Evolutionary conservation across 2,329 filamentous ascomycete genomes (phyloP).

Genomic region (Didymella arachidicola): DNA sequence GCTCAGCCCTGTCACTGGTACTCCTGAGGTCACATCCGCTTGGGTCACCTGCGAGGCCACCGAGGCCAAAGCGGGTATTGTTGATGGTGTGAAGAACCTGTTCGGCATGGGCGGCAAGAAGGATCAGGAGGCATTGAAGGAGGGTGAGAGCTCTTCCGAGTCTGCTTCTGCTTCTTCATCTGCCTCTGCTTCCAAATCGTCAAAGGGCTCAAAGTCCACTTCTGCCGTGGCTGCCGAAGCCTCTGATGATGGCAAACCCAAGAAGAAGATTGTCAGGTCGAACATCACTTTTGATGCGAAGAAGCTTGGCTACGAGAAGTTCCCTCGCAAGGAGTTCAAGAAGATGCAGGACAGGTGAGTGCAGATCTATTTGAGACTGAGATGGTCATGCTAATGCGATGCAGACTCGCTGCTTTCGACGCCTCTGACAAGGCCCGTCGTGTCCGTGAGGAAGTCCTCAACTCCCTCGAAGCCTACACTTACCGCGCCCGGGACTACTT

Average conservation of each 20-base stretch:
- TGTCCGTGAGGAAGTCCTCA: conserved; percentile 84
- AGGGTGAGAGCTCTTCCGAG: conserved; percentile 52
- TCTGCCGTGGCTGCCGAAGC: conserved; percentile 58
- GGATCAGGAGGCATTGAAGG: conserved; percentile 75
- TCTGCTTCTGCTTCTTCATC: conserved; percentile 58
- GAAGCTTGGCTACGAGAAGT: conserved; percentile 60
- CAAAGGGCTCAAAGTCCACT: conserved; percentile 51
- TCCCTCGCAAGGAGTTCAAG: conserved; percentile 66
- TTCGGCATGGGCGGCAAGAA: conserved; percentile 95
- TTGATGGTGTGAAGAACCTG: conserved; percentile 94
- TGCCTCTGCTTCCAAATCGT: conserved; percentile 37
- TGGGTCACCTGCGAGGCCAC: conserved; percentile 86
- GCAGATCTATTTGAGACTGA: too few relatives aligned
- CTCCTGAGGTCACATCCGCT: conserved; percentile 80
- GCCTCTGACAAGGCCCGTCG: conserved; percentile 80
- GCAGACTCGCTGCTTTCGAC: conserved; percentile 81
- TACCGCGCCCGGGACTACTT: conserved; percentile 87
- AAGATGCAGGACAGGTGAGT: conserved; percentile 66
- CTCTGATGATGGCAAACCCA: conserved; percentile 56
- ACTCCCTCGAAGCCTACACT: conserved; percentile 91
- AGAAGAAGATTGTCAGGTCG: conserved; percentile 62
- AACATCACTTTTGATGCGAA: conserved; percentile 58
- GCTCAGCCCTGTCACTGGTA: conserved; percentile 74
- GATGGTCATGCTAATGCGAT: conserved; percentile 24
- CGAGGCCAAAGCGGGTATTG: conserved; percentile 78